Conservation (phyloP, 164 flowering plant genomes). For the Hamamelis virginiana region DNA sequence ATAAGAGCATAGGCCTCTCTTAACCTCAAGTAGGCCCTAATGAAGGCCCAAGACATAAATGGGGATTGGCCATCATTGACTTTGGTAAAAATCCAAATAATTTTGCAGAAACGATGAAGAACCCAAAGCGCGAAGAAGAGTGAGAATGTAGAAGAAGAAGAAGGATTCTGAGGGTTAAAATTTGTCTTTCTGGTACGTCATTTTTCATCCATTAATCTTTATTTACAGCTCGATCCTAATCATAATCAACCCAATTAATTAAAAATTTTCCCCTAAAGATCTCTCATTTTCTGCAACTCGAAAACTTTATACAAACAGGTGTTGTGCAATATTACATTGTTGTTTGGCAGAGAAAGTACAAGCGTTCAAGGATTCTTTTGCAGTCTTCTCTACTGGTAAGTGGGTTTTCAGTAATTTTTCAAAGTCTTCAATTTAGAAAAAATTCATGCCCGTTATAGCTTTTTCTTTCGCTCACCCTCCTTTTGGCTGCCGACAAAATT, state of each 20-base stretch:
- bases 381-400: neutral
- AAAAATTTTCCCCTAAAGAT: neutral
- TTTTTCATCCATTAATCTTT: neutral
- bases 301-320: neutral
- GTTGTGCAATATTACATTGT: constrained; percentile 13
- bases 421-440: neutral
- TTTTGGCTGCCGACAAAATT: neutral
- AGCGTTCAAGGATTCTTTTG: constrained; percentile 3
- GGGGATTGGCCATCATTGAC: neutral
- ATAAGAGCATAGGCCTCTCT: neutral
- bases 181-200: constrained; percentile 7
- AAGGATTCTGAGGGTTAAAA: neutral
- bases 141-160: neutral
- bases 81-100: neutral
- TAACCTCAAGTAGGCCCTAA: neutral
- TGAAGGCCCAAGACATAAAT: neutral
- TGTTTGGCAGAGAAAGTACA: neutral
- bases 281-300: neutral
- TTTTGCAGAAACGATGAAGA: constrained; percentile 1
- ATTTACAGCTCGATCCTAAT: neutral
- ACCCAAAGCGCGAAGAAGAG: constrained; percentile 4
- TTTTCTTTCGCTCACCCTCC: neutral
- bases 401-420: neutral
- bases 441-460: neutral
- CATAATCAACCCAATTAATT: neutral